A percentile compares a stretch with the other conserved stretches of the same genome.
Conservation (phyloP, 805 yeast genomes). For the Candida silvicultrix region DNA sequence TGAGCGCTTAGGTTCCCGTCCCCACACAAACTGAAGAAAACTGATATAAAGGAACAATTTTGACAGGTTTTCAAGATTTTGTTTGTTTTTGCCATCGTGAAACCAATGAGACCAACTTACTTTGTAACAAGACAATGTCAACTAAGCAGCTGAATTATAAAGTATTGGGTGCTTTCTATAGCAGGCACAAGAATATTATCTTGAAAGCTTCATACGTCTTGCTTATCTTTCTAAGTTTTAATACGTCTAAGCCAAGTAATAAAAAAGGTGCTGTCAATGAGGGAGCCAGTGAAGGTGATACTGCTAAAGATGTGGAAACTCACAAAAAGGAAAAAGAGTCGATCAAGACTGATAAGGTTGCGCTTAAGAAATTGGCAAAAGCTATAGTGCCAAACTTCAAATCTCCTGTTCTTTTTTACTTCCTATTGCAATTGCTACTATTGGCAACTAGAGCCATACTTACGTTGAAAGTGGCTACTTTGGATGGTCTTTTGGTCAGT, state of each 20-base stretch:
- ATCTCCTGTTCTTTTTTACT: constrained; percentile 19
- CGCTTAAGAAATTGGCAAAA: constrained; percentile 9
- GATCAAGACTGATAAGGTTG: constrained; percentile 7
- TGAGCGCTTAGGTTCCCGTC: neutral
- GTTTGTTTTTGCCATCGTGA: no score
- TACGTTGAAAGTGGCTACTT: constrained; percentile 74
- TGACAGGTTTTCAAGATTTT: neutral
- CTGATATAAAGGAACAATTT: neutral
- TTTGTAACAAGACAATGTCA: neutral
- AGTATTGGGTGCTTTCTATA: neutral
- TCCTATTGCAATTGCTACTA: constrained; percentile 27
- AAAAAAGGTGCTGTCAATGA: neutral
- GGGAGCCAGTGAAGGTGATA: neutral
- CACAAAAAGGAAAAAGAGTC: neutral
- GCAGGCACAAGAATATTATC: neutral
- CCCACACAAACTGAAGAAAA: neutral
- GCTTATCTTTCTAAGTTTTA: neutral
- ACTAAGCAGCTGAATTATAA: neutral
- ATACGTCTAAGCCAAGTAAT: neutral
- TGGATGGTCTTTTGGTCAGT: constrained; percentile 84
- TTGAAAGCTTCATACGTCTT: neutral
- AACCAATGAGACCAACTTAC: neutral
- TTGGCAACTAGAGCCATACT: constrained; percentile 64
- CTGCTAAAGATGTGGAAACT: neutral
- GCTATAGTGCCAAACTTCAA: constrained; percentile 18